phyloP scores from a whole-genome alignment of 2,329 filamentous ascomycete species.

The Claviceps purpurea region DNA sequence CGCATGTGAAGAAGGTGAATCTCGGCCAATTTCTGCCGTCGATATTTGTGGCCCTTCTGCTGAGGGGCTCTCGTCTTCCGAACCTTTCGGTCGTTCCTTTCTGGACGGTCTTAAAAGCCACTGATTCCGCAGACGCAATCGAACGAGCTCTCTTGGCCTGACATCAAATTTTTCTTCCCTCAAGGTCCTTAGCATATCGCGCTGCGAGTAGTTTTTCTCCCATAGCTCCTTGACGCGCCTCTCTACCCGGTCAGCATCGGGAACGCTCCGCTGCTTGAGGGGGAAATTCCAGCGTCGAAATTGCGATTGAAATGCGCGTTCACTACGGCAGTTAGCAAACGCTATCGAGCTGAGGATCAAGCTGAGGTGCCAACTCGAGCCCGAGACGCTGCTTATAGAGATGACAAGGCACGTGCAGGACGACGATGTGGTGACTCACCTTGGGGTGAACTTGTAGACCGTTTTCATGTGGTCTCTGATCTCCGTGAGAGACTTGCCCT shows the following conservation, averaged over 20 bases:
- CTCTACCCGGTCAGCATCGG: no score
- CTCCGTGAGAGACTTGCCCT: slow-evolving; percentile 59
- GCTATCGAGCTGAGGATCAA: background rate
- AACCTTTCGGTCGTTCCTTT: no score
- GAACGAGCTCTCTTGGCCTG: slow-evolving; percentile 56
- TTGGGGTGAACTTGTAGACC: slow-evolving; percentile 54
- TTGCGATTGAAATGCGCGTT: slow-evolving; percentile 20
- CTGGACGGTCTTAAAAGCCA: slow-evolving; percentile 38
- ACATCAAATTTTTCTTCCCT: slow-evolving; percentile 59
- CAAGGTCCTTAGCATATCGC: slow-evolving; percentile 59
- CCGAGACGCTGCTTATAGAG: background rate
- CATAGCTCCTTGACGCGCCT: slow-evolving; percentile 63
- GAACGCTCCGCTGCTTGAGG: no score
- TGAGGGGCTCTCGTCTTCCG: no score
- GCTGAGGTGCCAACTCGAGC: background rate
- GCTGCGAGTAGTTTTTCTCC: slow-evolving; percentile 59
- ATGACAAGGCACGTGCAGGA: background rate
- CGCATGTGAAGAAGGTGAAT: no score
- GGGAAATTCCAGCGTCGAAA: no score
- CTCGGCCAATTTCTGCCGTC: no score
- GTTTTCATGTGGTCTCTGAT: slow-evolving; percentile 59
- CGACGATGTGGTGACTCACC: slow-evolving; percentile 38
- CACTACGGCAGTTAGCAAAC: slow-evolving; percentile 29
- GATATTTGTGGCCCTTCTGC: no score
- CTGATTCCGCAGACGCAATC: slow-evolving; percentile 54